Evolutionary conservation across 148 eudicot genomes (phyloP).

Genomic region (Dysphania ambrosioides): DNA sequence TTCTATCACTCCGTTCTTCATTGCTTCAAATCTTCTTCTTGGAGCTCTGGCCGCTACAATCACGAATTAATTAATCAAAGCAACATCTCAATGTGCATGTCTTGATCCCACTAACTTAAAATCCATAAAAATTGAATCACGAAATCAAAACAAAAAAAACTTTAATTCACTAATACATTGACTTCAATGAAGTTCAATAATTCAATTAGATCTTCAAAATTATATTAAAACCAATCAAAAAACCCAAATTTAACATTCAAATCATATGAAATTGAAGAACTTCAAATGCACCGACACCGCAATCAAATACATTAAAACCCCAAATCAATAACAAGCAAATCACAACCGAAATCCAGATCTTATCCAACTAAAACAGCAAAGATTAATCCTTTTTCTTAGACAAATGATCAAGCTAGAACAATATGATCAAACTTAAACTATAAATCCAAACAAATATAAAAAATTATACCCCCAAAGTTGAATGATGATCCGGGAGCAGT

Average conservation of each 20-base stretch:
- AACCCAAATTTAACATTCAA: not conserved
- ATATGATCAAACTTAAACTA: slow-evolving; percentile 10
- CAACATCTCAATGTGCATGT: not conserved
- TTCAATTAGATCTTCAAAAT: slow-evolving; percentile 9
- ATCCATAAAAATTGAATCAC: not conserved
- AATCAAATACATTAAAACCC: not conserved
- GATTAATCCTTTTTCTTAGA: not conserved
- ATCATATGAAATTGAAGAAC: not conserved
- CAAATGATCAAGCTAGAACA: slow-evolving; percentile 21
- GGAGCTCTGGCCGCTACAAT: slow-evolving; percentile 7
- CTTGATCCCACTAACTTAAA: not conserved
- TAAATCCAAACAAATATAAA: not conserved
- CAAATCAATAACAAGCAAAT: too few relatives aligned
- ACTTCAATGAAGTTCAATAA: slow-evolving; percentile 7
- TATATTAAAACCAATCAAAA: not conserved
- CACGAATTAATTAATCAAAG: not conserved
- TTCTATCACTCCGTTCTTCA: slow-evolving; percentile 78
- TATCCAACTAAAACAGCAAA: not conserved
- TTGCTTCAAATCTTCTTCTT: slow-evolving; percentile 22
- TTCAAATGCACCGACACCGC: slow-evolving; percentile 4
- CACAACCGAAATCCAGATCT: slow-evolving; percentile 18
- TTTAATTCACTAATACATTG: not conserved
- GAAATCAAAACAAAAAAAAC: not conserved
- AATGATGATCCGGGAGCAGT: not conserved
- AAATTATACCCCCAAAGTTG: slow-evolving; percentile 13